Evolutionary conservation across 2,329 filamentous ascomycete species (phyloP), one percentile per base, ranked within the genome.

Genomic region (Aureobasidium sp.): DNA sequence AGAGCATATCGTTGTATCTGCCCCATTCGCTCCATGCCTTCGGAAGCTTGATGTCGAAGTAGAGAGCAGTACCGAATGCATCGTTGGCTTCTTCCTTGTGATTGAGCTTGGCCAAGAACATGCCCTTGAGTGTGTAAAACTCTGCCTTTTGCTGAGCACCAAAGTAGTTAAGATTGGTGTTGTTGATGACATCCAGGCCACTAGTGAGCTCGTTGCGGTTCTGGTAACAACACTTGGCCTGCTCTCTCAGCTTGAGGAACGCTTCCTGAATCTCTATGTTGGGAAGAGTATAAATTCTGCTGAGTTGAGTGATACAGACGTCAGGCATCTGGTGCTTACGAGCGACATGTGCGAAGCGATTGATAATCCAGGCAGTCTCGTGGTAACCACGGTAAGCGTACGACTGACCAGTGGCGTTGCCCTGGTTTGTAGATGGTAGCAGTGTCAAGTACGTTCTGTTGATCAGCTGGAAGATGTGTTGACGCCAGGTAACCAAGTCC

Each of bases 21-120:
- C 94, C 94, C 94, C 94, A 99, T 78, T 99, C 94, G 17, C 94
- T 93, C 94, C 94, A 99, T 3, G 94, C 94, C 77, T 99, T 99
- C 4, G 94, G 90, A 55, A 96, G 84, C 68, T 91, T 89, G 68
- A 99, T 90, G 69, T 99, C 95, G 69, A 96, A 97, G 77, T 93
- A 97, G 64, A 99, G 76, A 0, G 94, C 95, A 56, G 92, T 95
- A 55, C 94, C 94, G 72, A 96, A 99, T 0, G 95, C 93, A 63
- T 91, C 88, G 68, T 96, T 92, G 5, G 94, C 92, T 64, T 99
- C 94, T 3, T 89, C 88, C 72, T 91, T 91, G 69, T 97, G 89
- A 62, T 87, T 87, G 10, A 99, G 82, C 74, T 96, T 97, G 72
- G 95, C 94, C 48, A 97, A 79, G 80, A 99, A 99, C 94, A 99